A percentile compares a stretch with the other conserved stretches of the same genome.
Conservation (phyloP, 73 alveolate genomes). For the Blepharisma japonicum region DNA sequence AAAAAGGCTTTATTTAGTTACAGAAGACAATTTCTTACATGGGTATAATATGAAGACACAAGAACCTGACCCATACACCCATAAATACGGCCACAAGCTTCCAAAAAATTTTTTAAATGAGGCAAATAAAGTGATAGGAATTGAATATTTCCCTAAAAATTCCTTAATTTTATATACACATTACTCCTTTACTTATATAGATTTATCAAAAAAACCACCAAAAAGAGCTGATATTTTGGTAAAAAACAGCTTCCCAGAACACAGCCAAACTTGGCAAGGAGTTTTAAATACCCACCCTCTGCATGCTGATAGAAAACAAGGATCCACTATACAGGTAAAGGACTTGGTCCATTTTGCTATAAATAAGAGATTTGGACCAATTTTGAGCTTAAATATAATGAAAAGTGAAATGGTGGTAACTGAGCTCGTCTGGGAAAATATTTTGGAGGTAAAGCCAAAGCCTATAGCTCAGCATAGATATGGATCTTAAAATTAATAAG, state of each 20-base stretch:
- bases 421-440: conserved; percentile 16
- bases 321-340: neutral
- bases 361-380: conserved; percentile 22
- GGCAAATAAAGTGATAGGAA: conserved; percentile 4
- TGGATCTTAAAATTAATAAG: neutral
- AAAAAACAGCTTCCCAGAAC: conserved; percentile 22
- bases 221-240: conserved; percentile 18
- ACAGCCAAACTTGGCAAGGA: conserved; percentile 24
- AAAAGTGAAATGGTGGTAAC: neutral
- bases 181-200: conserved; percentile 16
- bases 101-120: conserved; percentile 19
- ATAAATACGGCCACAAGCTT: neutral
- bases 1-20: neutral
- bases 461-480: conserved; percentile 8
- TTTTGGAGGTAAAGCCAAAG: neutral
- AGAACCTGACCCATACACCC: neutral
- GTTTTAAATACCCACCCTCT: conserved; percentile 6
- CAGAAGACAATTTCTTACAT: neutral
- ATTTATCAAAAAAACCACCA: conserved; percentile 14
- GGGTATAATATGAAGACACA: neutral
- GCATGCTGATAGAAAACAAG: neutral
- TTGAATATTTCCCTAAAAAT: neutral
- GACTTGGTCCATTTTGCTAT: neutral
- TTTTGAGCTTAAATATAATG: neutral
- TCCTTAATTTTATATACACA: neutral